These are phyloP conservation scores for Cadophora gregata DNA, from an alignment of 2,329 filamentous ascomycete species.

Conservation along the genomic window DNA sequence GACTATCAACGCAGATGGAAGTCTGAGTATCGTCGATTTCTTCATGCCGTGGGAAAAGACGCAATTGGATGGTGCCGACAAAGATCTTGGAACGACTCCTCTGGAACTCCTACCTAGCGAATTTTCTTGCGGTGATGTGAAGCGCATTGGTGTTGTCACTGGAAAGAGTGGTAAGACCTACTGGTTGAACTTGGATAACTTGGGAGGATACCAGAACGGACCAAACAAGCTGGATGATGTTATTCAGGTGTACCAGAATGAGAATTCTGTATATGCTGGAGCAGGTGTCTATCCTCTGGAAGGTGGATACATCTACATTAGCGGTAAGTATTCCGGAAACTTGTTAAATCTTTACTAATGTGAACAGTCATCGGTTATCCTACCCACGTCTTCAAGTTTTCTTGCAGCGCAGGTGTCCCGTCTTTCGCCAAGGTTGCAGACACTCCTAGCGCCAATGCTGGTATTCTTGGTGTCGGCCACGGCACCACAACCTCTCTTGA, in stretches of 20 bases:
- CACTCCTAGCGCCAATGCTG: constrained; percentile 55
- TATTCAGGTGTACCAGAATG: constrained; percentile 53
- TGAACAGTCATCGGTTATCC: constrained; percentile 55
- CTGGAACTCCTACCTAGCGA: constrained; percentile 51
- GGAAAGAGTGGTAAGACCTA: constrained; percentile 58
- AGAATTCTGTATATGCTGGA: constrained; percentile 56
- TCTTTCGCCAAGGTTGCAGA: constrained; percentile 60
- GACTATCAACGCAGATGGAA: constrained; percentile 52
- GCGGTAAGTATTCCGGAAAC: constrained; percentile 33
- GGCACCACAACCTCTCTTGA: constrained; percentile 61
- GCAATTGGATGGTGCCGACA: constrained; percentile 55
- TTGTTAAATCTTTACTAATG: constrained; percentile 15
- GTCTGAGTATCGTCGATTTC: constrained; percentile 52
- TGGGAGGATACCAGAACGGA: constrained; percentile 56
- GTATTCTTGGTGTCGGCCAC: constrained; percentile 61
- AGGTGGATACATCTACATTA: constrained; percentile 57
- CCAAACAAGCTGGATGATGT: constrained; percentile 50
- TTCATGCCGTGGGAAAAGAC: constrained; percentile 58
- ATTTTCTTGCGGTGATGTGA: constrained; percentile 52
- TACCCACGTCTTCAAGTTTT: constrained; percentile 63
- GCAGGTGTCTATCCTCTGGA: constrained; percentile 54
- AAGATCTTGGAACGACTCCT: constrained; percentile 54
- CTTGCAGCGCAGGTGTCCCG: constrained; percentile 56
- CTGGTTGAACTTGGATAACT: constrained; percentile 54
- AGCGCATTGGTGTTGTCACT: constrained; percentile 56